These are phyloP conservation scores for Blastobotrys terrestris DNA, from an alignment of 805 yeast genomes.

Conservation along the genomic window DNA sequence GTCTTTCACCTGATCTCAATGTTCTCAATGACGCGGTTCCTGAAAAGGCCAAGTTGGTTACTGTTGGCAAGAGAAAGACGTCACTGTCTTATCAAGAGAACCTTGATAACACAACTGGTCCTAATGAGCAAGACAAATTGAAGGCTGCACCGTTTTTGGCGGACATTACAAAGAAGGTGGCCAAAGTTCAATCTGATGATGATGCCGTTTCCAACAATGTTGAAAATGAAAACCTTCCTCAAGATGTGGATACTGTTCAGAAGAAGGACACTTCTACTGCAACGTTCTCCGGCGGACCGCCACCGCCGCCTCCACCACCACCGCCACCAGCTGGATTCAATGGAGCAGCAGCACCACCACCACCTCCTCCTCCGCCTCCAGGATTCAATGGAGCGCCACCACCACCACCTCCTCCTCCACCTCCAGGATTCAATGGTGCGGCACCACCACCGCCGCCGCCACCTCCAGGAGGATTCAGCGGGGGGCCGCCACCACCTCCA, in stretches of 20 bases:
- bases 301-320: constrained; percentile 26
- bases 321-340: constrained; percentile 20
- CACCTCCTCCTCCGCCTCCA: constrained; percentile 25
- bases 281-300: constrained; percentile 17
- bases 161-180: constrained; percentile 3
- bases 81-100: not conserved
- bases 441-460: constrained; percentile 31
- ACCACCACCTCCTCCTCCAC: constrained; percentile 27
- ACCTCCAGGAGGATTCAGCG: constrained; percentile 19
- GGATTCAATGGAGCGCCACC: constrained; percentile 21
- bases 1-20: not conserved
- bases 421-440: constrained; percentile 17
- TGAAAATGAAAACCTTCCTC: too few relatives aligned
- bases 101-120: not conserved
- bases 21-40: not conserved
- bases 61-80: constrained; percentile 10
- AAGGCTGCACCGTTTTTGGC: not conserved
- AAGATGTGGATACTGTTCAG: not conserved
- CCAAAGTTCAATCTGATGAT: not conserved
- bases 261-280: constrained; percentile 10
- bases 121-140: not conserved
- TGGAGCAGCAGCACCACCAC: constrained; percentile 27
- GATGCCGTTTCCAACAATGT: not conserved
- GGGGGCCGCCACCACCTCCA: constrained; percentile 27
- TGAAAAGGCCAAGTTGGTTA: constrained; percentile 19